Evolutionary conservation across 441 rosid species (phyloP), one percentile per base, ranked within the genome.

Genomic region (Arabidopsis lyrata): DNA sequence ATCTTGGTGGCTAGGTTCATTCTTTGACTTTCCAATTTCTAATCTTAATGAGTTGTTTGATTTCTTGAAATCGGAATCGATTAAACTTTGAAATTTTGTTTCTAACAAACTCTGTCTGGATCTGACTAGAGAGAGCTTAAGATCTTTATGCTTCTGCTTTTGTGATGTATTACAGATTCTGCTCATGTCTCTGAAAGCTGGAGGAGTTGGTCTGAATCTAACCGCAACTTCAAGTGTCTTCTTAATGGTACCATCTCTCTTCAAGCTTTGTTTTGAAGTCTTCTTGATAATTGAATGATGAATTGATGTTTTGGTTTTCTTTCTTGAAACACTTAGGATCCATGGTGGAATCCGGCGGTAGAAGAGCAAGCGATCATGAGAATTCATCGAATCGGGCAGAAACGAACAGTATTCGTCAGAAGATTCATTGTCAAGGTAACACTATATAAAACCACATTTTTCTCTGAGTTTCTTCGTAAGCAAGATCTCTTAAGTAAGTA

Each of bases 341-440:
- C 90, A 50, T 88, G 96, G 93, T 88, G 94, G 92, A 87, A 90
- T 66, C 94, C 90, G 8, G 89, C 94, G 0, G 92, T 85, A n/a
- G 92, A 88, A 76, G 93, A 88, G 60, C 93, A 90, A 82, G 90
- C 90, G 5, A 88, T 84, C 5, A 85, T 86, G 89, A 76, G 90
- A 73, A 86, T 86, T 63, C 95, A 88, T 77, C 84, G 90, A 47
- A 84, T 85, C 3, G 95, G 92, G 32, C 91, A 86, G 50, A 88
- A 85, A 73, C 70, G 81, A 73, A 83, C 85, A 0, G 88, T 88
- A 35, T 24, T 47, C 10, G 87, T 88, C 32, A 73, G 90, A 77
- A 88, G 91, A 78, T 88, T 88, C 85, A 82, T 84, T 41, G 91
- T 86, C 18, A 85, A 84, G 87, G 93, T 86, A 67, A 73, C 15